Evolutionary conservation across 73 alveolate species (phyloP), one percentile per base, ranked within the genome.

Genomic region (Paramecium pentaurelia): DNA sequence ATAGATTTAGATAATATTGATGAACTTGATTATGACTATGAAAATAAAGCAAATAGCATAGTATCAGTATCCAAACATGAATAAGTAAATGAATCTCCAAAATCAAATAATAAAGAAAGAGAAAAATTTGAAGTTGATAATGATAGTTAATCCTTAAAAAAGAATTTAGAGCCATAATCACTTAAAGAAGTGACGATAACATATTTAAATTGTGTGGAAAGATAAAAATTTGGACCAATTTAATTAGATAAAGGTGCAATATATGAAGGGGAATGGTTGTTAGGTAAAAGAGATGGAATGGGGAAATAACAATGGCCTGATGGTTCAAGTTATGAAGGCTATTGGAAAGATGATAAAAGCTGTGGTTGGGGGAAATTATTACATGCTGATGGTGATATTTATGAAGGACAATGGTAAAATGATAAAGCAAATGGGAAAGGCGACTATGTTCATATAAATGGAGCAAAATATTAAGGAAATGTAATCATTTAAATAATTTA

Each of bases 361-460:
- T 37, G 77, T 37, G 93, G 93, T 6, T 44, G 70, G 54, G 93
- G 93, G 42, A 87, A 68, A 42, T 87, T 14, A 87, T 68, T 16
- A 42, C 71, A 36, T 86, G 88, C 96, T 18, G 93, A 87, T 68
- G 93, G 93, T 8, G 93, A 87, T 37, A 68, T 87, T 60, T 87
- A 87, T 40, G 95, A 93, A 86, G 98, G 98, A 34, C 92, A 93
- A 70, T 95, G 94, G 93, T 42, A 58, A 49, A 86, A 90, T 71
- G 95, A 95, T 86, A 86, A 86, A 93, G 95, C 95, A 28, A 93
- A 93, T 95, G 98, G 97, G 34, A 93, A 86, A 60, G 98, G 98
- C 6, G 92, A 60, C 8, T 95, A 95, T 86, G 92, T 49, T 38
- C 94, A 93, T 70, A 45, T 86, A 25, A 93, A 90, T 77, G 97